Conservation (phyloP, 2,329 filamentous ascomycete genomes). For the Lachnellula cervina region DNA sequence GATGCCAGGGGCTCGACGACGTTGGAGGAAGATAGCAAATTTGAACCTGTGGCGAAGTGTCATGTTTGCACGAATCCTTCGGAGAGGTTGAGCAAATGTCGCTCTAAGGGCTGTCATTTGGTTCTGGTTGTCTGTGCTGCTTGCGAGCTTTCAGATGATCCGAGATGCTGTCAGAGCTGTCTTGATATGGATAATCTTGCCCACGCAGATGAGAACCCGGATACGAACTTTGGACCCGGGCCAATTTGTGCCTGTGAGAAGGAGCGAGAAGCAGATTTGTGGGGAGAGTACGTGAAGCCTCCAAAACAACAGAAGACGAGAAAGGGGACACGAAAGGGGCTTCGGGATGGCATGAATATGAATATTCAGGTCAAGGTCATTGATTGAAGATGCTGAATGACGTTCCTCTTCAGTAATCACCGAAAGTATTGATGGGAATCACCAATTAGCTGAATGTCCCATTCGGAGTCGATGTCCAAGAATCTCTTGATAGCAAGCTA, state of each 20-base stretch:
- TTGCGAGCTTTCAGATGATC: constrained; percentile 20
- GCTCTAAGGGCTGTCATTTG: constrained; percentile 27
- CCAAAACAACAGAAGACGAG: constrained; percentile 16
- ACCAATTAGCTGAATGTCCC: too few relatives aligned
- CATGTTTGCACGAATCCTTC: constrained; percentile 22
- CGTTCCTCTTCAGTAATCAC: too few relatives aligned
- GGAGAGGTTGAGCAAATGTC: constrained; percentile 30
- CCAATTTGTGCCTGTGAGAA: constrained; percentile 29
- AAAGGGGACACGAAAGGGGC: constrained; percentile 5
- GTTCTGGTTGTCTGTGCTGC: constrained; percentile 29
- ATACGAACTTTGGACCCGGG: constrained; percentile 6
- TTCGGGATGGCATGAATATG: constrained; percentile 1
- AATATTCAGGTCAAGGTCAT: constrained; percentile 17
- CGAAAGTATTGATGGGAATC: background rate
- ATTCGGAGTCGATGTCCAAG: too few relatives aligned
- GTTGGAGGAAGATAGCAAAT: constrained; percentile 3
- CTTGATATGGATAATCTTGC: constrained; percentile 14
- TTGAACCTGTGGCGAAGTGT: constrained; percentile 27
- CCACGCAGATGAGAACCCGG: background rate
- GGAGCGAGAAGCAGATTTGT: constrained; percentile 27
- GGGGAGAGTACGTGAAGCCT: constrained; percentile 21
- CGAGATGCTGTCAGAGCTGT: constrained; percentile 29
- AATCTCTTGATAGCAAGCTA: too few relatives aligned
- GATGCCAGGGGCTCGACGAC: constrained; percentile 30
- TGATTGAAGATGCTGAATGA: background rate